A percentile compares a stretch with the other conserved stretches of the same genome.
Evolutionary conservation across 768 basidiomycete genomes (phyloP).

Genomic region (Lactarius hengduanensis): DNA sequence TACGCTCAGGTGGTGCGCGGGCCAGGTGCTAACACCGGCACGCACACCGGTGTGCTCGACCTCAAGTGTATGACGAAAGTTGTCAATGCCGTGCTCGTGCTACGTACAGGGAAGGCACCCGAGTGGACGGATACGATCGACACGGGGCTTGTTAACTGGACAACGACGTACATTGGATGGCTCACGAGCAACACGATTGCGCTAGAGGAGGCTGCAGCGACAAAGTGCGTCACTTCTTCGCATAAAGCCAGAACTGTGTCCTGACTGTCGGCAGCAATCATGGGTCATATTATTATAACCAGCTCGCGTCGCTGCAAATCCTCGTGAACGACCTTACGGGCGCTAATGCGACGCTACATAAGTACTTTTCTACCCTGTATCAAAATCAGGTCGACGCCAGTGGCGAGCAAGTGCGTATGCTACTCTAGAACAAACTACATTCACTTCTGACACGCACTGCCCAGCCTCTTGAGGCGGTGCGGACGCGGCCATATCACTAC

Average conservation of each 20-base stretch:
- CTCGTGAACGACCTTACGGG: constrained; percentile 32
- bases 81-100: constrained; percentile 31
- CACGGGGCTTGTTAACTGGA: constrained; percentile 32
- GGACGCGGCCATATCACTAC: constrained; percentile 38
- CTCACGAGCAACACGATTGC: constrained; percentile 30
- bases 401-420: constrained; percentile 32
- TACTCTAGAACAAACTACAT: too few relatives aligned
- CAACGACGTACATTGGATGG: constrained; percentile 34
- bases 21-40: constrained; percentile 5
- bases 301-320: constrained; percentile 34
- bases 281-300: constrained; percentile 35
- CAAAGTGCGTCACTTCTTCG: constrained; percentile 31
- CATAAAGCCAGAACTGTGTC: neutral
- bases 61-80: constrained; percentile 34
- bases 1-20: constrained; percentile 28
- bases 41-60: constrained; percentile 27
- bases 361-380: constrained; percentile 33
- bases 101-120: constrained; percentile 29
- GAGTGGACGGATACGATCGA: constrained; percentile 33
- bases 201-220: constrained; percentile 25
- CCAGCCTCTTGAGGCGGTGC: constrained; percentile 36
- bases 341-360: constrained; percentile 30
- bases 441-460: constrained; percentile 31
- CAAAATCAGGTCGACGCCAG: constrained; percentile 32
- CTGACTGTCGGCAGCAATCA: constrained; percentile 33